A percentile compares a stretch with the other conserved stretches of the same genome.
phyloP scores from a whole-genome alignment of 176 grass and related monocot species.

The Phyllostachys edulis region DNA sequence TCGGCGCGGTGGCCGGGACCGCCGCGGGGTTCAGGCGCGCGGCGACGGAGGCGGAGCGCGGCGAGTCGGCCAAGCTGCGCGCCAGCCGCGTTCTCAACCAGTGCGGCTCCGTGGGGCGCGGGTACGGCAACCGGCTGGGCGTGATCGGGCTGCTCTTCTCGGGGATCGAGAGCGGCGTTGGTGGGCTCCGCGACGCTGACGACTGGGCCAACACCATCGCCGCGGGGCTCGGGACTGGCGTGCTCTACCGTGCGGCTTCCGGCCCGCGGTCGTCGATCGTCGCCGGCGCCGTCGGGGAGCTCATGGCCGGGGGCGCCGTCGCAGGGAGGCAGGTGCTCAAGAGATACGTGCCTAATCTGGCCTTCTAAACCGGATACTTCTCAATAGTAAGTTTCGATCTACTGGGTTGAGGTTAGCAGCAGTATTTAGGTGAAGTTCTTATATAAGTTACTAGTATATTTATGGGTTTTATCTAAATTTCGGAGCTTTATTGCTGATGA shows the following conservation, averaged over 20 bases:
- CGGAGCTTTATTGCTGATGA: slow-evolving; percentile 9
- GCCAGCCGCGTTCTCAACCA: slow-evolving; percentile 68
- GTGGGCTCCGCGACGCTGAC: slow-evolving; percentile 47
- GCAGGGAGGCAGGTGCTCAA: slow-evolving; percentile 41
- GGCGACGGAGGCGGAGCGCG: slow-evolving; percentile 41
- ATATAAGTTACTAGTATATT: not conserved
- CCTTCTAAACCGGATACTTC: slow-evolving; percentile 9
- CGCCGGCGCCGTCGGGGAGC: slow-evolving; percentile 50
- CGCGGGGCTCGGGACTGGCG: slow-evolving; percentile 54
- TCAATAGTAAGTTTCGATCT: not conserved
- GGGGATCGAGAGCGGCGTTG: slow-evolving; percentile 53
- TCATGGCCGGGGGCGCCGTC: slow-evolving; percentile 57
- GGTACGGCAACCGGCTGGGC: slow-evolving; percentile 56
- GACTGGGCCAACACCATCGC: slow-evolving; percentile 77
- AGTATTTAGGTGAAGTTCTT: slow-evolving; percentile 1
- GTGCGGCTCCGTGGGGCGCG: slow-evolving; percentile 60
- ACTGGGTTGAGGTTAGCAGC: not conserved
- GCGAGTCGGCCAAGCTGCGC: slow-evolving; percentile 65
- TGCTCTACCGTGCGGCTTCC: slow-evolving; percentile 40
- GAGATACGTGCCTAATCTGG: slow-evolving; percentile 50
- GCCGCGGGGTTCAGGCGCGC: slow-evolving; percentile 47
- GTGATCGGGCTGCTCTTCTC: slow-evolving; percentile 58
- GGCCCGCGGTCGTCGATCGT: slow-evolving; percentile 54
- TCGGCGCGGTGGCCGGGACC: slow-evolving; percentile 32
- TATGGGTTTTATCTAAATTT: slow-evolving; percentile 11